Conservation (phyloP, 257 asterid species). For the Ballota nigra region DNA sequence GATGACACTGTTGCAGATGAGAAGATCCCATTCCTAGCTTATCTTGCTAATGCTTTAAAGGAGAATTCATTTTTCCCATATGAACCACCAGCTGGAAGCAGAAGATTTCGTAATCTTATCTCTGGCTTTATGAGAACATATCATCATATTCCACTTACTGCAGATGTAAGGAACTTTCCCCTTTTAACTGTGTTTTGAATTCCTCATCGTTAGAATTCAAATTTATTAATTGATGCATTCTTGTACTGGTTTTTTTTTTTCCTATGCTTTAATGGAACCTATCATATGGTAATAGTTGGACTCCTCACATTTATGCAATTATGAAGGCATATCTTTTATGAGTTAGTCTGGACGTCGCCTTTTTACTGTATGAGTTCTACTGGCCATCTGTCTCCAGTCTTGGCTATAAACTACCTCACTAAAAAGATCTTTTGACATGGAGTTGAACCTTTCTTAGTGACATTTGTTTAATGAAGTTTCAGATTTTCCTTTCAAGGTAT, state of each 20-base stretch:
- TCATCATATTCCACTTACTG: constrained; percentile 87
- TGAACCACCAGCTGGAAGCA: constrained; percentile 97
- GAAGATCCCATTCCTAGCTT: constrained; percentile 95
- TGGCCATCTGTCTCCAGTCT: neutral
- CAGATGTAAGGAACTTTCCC: constrained; percentile 65
- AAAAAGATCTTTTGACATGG: neutral
- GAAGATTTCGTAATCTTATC: constrained; percentile 76
- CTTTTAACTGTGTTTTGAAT: constrained; percentile 2
- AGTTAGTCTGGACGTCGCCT: neutral
- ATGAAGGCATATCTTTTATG: neutral
- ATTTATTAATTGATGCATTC: neutral
- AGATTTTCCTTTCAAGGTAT: neutral
- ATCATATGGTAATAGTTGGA: neutral
- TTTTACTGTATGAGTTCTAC: neutral
- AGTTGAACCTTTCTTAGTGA: constrained; percentile 7
- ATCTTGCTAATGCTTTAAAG: constrained; percentile 84
- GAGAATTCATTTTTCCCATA: constrained; percentile 75
- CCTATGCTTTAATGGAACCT: constrained; percentile 12
- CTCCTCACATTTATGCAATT: neutral
- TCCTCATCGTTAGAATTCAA: constrained; percentile 4
- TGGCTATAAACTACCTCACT: neutral
- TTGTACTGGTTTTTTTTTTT: neutral
- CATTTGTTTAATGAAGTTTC: constrained; percentile 2
- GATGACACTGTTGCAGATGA: constrained; percentile 99
- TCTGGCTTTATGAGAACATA: constrained; percentile 90